phyloP scores from a whole-genome alignment of 1,139 yeast species.

The Hemisphaericaspora xylofermentans region DNA sequence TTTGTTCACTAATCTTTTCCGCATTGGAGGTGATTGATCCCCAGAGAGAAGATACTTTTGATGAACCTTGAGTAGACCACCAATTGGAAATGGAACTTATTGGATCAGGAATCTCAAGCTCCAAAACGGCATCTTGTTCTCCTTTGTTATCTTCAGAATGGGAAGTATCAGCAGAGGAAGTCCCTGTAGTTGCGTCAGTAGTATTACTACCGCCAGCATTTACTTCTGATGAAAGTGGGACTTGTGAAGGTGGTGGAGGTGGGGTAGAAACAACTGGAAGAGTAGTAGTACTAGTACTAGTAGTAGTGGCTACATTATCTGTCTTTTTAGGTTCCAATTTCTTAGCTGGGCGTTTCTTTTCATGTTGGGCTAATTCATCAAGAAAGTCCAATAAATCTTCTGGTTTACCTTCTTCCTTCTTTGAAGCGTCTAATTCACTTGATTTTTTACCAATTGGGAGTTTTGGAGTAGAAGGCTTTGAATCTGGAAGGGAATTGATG shows the following conservation, averaged over 20 bases:
- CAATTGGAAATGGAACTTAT: slow-evolving; percentile 70
- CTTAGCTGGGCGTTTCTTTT: slow-evolving; percentile 27
- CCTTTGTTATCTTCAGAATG: slow-evolving; percentile 10
- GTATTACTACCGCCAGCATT: slow-evolving; percentile 4
- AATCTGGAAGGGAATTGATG: slow-evolving; percentile 82
- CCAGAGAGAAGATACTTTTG: slow-evolving; percentile 71
- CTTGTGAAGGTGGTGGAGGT: neutral
- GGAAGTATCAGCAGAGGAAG: slow-evolving; percentile 11
- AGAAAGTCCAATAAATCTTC: slow-evolving; percentile 84
- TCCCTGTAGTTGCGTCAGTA: slow-evolving; percentile 13
- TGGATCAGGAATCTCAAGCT: slow-evolving; percentile 52
- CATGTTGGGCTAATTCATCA: slow-evolving; percentile 70
- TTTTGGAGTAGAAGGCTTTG: slow-evolving; percentile 40
- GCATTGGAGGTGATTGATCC: slow-evolving; percentile 53
- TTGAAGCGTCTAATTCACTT: slow-evolving; percentile 5
- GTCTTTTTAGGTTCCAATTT: slow-evolving; percentile 9
- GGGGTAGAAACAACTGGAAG: neutral
- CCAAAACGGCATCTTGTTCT: slow-evolving; percentile 14
- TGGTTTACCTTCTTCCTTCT: slow-evolving; percentile 39
- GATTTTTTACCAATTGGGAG: slow-evolving; percentile 22
- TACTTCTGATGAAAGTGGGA: slow-evolving; percentile 2
- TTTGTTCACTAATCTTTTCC: slow-evolving; percentile 39
- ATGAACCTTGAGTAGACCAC: slow-evolving; percentile 79
- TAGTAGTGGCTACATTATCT: neutral
- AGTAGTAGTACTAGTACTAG: neutral